Evolutionary conservation across 139 green algal genomes (phyloP), one percentile per base, ranked within the genome.

Genomic region (Marvania coccoides): DNA sequence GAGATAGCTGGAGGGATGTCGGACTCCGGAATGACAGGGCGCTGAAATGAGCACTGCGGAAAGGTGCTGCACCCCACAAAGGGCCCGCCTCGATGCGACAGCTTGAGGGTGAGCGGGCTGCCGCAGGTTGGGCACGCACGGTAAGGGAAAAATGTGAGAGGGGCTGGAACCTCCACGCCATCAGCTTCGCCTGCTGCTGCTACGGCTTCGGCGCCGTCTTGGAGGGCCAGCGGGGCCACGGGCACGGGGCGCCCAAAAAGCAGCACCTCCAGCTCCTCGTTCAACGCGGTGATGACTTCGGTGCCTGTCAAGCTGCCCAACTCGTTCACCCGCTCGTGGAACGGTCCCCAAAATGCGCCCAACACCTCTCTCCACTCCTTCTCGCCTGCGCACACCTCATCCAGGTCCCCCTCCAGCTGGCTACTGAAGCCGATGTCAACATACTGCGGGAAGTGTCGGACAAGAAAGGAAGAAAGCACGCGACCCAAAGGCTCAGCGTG

Each of bases 391-490:
- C 80, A 77, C n/a, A 93, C 67, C 2, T 87, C 67, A 58, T 91
- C 84, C 38, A 91, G 71, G 47, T 79, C 58, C 34, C 58, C 59
- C 62, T 91, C 85, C 77, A 92, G 68, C 10, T 53, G 40, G 0
- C 67, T 63, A 0, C 86, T 97, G 78, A 93, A 97, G 55, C 54
- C 57, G 56, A 86, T 86, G 75, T 97, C 87, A 23, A 97, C 80
- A 58, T 89, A 93, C 33, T 68, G 34, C 4, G 36, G n/a, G 60
- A 96, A 95, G 73, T 87, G 88, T 10, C 33, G n/a, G 24, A 71
- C 35, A 42, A 97, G 73, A 83, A 93, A 97, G 14, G 75, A 63
- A 0, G 67, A 69, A 34, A 96, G 75, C 58, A 95, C 62, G 2
- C 79, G 75, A 30, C 91, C 89, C 39, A 83, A 65, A 5, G 66